Evolutionary conservation across 805 yeast genomes (phyloP), one percentile per base, ranked within the genome.

Genomic region (Metschnikowia henanensis): DNA sequence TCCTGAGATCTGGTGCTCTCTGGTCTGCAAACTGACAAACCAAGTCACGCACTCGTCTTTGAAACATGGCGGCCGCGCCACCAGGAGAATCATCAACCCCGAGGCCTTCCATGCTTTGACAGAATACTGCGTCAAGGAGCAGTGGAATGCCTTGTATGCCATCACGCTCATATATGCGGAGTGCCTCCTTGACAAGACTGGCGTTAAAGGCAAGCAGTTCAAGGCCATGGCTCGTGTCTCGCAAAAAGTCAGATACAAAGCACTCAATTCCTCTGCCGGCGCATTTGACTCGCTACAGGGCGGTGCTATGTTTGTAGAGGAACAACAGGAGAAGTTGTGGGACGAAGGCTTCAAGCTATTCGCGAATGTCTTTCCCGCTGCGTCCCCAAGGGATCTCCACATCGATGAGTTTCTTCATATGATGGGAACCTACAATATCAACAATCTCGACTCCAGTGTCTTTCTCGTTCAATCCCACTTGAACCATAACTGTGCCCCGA

Each of bases 401-500:
- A 79, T 76, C 51, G 79, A 80, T 26, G 81, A 77, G 46, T 88
- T 72, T 56, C 60, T 85, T 60, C 65, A 62, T 44, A 79, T 79
- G 63, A 62, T 87, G 53, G 95, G 95, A 2, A 77, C 82, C 46
- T 84, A 81, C 58, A 84, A 86, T 62, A 77, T 87, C 53, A 87
- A 87, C 63, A 84, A 86, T 55, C 67, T 83, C 39, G 83, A 81
- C 41, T 81, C 84, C 2, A 77, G 80, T 37, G 56, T 86, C 15
- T 87, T 72, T 59, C 69, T 80, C 47, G 58, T 73, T 7, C 85
- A 84, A 48, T 80, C 94, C 0, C 86, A 85, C 57, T 65, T 87
- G 55, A 87, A 87, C 57, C 96, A 88, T 59, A 73, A 72, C 54
- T 88, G 96, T 66, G 80, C 75, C 31, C 91, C 94, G 2, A 87